These are phyloP conservation scores for Mortierella hygrophila DNA, from an alignment of 192 early-diverging fungal species.

Conservation along the genomic window DNA sequence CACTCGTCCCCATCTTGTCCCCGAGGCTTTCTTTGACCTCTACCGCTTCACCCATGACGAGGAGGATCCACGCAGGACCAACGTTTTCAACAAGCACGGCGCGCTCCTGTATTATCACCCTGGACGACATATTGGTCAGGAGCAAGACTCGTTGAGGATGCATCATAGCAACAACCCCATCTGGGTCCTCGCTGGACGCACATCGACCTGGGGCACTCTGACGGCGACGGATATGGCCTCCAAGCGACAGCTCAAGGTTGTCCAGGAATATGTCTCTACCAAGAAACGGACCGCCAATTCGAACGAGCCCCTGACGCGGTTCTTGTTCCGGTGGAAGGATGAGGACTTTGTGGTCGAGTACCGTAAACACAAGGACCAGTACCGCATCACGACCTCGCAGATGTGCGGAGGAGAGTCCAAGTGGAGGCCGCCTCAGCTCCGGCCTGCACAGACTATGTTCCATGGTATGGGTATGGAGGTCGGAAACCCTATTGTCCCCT, in stretches of 20 bases:
- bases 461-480: constrained; percentile 33
- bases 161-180: constrained; percentile 19
- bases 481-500: background rate
- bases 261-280: constrained; percentile 26
- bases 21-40: constrained; percentile 29
- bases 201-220: constrained; percentile 42
- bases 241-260: constrained; percentile 42
- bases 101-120: constrained; percentile 41
- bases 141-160: constrained; percentile 42
- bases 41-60: constrained; percentile 35
- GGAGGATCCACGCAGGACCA: constrained; percentile 28
- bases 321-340: constrained; percentile 53
- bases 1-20: constrained; percentile 26
- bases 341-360: constrained; percentile 51
- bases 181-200: constrained; percentile 40
- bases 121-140: constrained; percentile 50
- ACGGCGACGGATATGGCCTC: constrained; percentile 33
- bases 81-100: constrained; percentile 46
- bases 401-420: constrained; percentile 54
- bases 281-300: constrained; percentile 35
- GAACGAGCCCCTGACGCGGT: constrained; percentile 37
- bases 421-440: constrained; percentile 34
- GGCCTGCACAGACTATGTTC: constrained; percentile 23
- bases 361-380: constrained; percentile 50
- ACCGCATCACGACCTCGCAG: constrained; percentile 39